Evolutionary conservation across 768 basidiomycete genomes (phyloP).

Genomic region (Naganishia friedmannii): DNA sequence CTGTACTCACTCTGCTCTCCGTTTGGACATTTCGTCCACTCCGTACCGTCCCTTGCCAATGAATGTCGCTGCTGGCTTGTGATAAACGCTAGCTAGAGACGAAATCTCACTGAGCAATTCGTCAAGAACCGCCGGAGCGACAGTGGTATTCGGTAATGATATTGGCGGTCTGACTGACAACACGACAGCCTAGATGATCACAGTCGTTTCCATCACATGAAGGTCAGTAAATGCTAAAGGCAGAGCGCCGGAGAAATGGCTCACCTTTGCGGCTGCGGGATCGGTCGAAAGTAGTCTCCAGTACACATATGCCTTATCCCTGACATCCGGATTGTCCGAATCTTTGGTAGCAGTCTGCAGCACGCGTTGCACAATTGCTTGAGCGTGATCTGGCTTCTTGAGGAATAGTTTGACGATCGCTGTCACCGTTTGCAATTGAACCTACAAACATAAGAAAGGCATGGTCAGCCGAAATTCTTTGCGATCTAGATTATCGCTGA

Average conservation of each 20-base stretch:
- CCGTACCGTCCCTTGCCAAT: constrained; percentile 83
- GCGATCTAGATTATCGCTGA: background rate
- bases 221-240: constrained; percentile 19
- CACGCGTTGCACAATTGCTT: constrained; percentile 86
- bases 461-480: too few species aligned
- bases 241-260: constrained; percentile 27
- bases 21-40: constrained; percentile 48
- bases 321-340: constrained; percentile 92
- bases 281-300: constrained; percentile 94
- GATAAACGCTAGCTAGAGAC: constrained; percentile 87
- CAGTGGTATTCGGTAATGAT: constrained; percentile 83
- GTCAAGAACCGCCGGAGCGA: constrained; percentile 79
- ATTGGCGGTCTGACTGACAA: constrained; percentile 90
- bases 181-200: constrained; percentile 65
- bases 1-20: constrained; percentile 46
- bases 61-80: constrained; percentile 94
- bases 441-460: constrained; percentile 55
- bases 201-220: background rate
- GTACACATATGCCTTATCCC: constrained; percentile 96
- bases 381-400: constrained; percentile 88
- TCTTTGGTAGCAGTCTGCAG: constrained; percentile 93
- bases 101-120: constrained; percentile 89
- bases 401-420: constrained; percentile 96
- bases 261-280: constrained; percentile 88
- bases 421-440: constrained; percentile 64